These are phyloP conservation scores for Septoria petroselini DNA, from an alignment of 2,329 filamentous ascomycete species.

Conservation along the genomic window DNA sequence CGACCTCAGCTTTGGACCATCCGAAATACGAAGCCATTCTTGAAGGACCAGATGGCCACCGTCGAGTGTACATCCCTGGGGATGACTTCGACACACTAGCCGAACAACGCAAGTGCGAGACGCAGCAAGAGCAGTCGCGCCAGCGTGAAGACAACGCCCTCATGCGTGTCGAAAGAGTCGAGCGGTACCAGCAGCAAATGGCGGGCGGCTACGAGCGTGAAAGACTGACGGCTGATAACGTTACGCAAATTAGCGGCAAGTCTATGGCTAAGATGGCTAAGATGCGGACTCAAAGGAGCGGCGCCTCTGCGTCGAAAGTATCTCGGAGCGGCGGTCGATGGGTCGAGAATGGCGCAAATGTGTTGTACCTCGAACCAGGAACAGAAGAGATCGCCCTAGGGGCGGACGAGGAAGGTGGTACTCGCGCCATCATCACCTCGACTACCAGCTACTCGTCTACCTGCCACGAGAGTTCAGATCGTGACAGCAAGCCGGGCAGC, in stretches of 20 bases:
- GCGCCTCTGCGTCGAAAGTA: constrained; percentile 24
- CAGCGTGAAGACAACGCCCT: no score
- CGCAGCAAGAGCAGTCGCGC: constrained; percentile 14
- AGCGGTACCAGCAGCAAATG: constrained; percentile 30
- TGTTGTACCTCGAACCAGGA: constrained; percentile 30
- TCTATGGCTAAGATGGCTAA: constrained; percentile 27
- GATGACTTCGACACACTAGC: constrained; percentile 27
- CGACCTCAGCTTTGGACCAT: constrained; percentile 27
- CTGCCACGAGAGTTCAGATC: constrained; percentile 27
- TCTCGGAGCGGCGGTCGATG: constrained; percentile 27
- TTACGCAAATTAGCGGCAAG: constrained; percentile 25
- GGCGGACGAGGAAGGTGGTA: constrained; percentile 29
- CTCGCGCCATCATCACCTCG: constrained; percentile 28
- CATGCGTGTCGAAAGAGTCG: constrained; percentile 20
- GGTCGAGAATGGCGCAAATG: constrained; percentile 30
- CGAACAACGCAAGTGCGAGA: constrained; percentile 18
- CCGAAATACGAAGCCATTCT: constrained; percentile 31
- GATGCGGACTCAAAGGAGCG: constrained; percentile 31
- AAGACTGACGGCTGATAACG: constrained; percentile 33
- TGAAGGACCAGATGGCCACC: constrained; percentile 30
- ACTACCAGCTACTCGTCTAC: no score
- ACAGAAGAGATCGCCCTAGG: constrained; percentile 25
- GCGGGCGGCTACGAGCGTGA: constrained; percentile 23
- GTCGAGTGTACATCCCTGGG: constrained; percentile 28
- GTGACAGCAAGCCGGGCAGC: constrained; percentile 24